phyloP scores from a whole-genome alignment of 305 asterid genomes.

The Fraxinus sp. region DNA sequence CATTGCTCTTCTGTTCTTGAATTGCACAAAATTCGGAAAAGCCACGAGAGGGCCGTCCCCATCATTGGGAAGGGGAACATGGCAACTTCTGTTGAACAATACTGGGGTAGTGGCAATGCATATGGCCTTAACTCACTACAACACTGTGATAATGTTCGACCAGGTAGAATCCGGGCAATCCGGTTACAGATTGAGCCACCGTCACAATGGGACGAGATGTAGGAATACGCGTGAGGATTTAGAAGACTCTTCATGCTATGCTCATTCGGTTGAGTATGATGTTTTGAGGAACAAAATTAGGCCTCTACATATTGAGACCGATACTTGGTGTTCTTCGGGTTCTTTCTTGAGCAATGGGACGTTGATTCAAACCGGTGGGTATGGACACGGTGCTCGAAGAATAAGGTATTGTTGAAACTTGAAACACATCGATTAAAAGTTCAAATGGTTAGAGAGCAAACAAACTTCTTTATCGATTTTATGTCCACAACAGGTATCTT shows the following conservation, averaged over 20 bases:
- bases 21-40: not conserved
- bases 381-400: constrained; percentile 36
- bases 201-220: constrained; percentile 42
- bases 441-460: not conserved
- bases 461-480: not conserved
- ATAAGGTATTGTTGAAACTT: constrained; percentile 23
- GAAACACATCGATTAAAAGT: not conserved
- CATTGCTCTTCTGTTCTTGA: constrained; percentile 7
- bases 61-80: constrained; percentile 31
- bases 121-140: constrained; percentile 59
- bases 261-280: constrained; percentile 65
- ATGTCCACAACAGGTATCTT: constrained; percentile 21
- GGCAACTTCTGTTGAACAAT: constrained; percentile 53
- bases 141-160: constrained; percentile 59
- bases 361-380: constrained; percentile 53
- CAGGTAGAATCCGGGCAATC: constrained; percentile 38
- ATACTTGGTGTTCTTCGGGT: constrained; percentile 63
- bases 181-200: constrained; percentile 35
- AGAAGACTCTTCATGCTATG: constrained; percentile 49
- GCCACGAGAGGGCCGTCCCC: not conserved
- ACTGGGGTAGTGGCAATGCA: constrained; percentile 69
- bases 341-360: constrained; percentile 56
- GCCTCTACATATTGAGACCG: constrained; percentile 42
- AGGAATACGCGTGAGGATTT: constrained; percentile 13
- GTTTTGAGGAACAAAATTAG: constrained; percentile 40